Evolutionary conservation across 768 basidiomycete genomes (phyloP), one percentile per base, ranked within the genome.

Genomic region (Candolleomyces aberdarensis): DNA sequence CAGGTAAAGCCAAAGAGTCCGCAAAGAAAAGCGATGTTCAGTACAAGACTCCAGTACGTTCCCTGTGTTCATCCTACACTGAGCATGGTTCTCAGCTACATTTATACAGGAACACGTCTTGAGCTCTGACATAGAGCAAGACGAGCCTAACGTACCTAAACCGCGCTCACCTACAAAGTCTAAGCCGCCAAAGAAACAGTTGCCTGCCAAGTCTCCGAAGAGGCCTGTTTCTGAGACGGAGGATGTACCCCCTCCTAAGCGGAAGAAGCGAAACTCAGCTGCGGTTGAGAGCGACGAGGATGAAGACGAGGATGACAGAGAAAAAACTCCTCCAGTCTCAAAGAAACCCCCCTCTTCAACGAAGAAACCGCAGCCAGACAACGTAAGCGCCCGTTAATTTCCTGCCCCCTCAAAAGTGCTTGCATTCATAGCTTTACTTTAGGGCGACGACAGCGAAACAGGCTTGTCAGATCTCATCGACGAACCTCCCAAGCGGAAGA

Each of bases 381-480:
- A 56, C 39, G 17, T 20, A 17, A 43, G 20, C 22, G 49, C 17
- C 17, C 4, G 19, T 49, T 15, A 17, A 50, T 36, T 36, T 6
- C 19, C 9, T 15, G 20, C 36, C 32, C 20, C 8, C 22, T 51
- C 17, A 19, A 55, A 5, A n/a, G n/a, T 32, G 47, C 2, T n/a
- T 14, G 7, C 49, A 14, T 22, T n/a, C 52, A 51, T 10, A 39
- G 11, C 10, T 15, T 47, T 7, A 22, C 36, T 13, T 52, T 20
- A 69, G 64, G 61, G 56, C 44, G 63, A 59, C 20, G 75, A 80
- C 64, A 85, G 83, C 67, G 85, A 85, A 43, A 84, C 86, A 5
- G 86, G 87, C 58, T 66, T 87, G 32, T 86, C 87, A 5, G 80
- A 81, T 6, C 76, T 89, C 15, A 74, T 83, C 26, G 86, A 88